Conservation (phyloP, 2,329 filamentous ascomycete genomes). For the Scolecobasidium constrictum region DNA sequence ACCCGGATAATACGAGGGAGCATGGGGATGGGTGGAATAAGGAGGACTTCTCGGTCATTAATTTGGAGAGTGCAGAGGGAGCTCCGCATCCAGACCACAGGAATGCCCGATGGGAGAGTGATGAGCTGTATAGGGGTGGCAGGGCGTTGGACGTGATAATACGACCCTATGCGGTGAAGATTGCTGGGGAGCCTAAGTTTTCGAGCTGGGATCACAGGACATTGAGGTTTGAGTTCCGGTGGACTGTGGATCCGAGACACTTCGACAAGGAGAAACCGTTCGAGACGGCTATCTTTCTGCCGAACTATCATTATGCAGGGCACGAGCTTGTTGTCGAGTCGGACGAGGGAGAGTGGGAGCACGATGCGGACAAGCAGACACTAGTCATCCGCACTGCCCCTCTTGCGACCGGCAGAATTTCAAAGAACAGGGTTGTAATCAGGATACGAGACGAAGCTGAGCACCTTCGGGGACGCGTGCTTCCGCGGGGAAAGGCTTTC, state of each 20-base stretch:
- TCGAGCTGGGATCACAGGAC: neutral
- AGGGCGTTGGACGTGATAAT: neutral
- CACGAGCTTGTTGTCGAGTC: neutral
- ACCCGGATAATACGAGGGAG: conserved; percentile 27
- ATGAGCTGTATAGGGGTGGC: neutral
- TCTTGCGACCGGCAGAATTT: neutral
- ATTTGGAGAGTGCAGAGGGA: neutral
- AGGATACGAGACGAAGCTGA: neutral
- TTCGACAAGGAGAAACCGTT: no score
- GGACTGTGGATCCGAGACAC: no score
- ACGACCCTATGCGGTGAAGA: neutral
- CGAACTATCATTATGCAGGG: neutral
- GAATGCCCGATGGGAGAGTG: neutral
- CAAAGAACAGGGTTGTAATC: neutral
- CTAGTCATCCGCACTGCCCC: neutral
- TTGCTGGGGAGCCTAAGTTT: neutral
- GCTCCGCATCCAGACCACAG: neutral
- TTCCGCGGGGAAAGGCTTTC: neutral
- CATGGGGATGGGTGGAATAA: neutral
- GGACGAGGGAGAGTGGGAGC: neutral
- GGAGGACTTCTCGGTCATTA: conserved; percentile 1
- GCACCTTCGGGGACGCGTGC: neutral
- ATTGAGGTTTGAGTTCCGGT: neutral
- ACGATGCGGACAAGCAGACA: neutral
- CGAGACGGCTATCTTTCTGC: neutral